A percentile compares a stretch with the other conserved stretches of the same genome.
Conservation (phyloP, 768 basidiomycete species). For the Tubosaeta sp. region DNA sequence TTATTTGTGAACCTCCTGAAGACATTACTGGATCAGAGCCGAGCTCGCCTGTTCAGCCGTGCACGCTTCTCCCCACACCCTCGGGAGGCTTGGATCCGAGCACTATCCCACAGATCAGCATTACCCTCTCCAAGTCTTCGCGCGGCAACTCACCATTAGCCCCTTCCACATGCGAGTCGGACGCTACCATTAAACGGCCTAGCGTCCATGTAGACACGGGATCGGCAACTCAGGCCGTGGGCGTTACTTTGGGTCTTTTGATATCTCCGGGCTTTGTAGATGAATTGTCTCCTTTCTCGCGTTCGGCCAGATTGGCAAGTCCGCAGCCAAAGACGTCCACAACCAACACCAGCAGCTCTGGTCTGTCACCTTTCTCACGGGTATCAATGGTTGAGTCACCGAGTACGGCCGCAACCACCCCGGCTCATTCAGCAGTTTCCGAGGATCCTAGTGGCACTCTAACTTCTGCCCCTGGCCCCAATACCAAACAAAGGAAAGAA, state of each 20-base stretch:
- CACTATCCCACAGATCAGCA: slow-evolving; percentile 28
- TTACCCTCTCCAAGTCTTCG: slow-evolving; percentile 28
- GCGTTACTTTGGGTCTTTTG: slow-evolving; percentile 10
- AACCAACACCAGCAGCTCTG: slow-evolving; percentile 20
- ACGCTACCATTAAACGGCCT: slow-evolving; percentile 22
- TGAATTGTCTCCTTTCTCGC: slow-evolving; percentile 21
- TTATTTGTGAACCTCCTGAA: slow-evolving; percentile 30
- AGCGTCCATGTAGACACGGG: slow-evolving; percentile 29
- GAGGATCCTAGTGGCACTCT: slow-evolving; percentile 12
- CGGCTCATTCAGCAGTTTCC: slow-evolving; percentile 22
- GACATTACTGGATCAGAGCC: slow-evolving; percentile 21
- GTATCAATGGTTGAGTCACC: slow-evolving; percentile 23
- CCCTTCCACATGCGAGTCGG: slow-evolving; percentile 25
- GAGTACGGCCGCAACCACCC: slow-evolving; percentile 25
- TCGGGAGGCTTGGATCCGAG: slow-evolving; percentile 11
- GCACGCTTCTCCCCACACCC: slow-evolving; percentile 12
- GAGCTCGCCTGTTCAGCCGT: slow-evolving; percentile 11
- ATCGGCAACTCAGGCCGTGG: slow-evolving; percentile 19
- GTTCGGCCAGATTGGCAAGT: slow-evolving; percentile 19
- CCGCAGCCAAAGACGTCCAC: slow-evolving; percentile 24
- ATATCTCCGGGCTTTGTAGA: slow-evolving; percentile 14
- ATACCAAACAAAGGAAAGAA: slow-evolving; percentile 25
- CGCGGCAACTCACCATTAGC: slow-evolving; percentile 26
- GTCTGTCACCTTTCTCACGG: slow-evolving; percentile 29
- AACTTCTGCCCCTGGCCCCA: slow-evolving; percentile 11